phyloP scores from a whole-genome alignment of 2,329 filamentous ascomycete genomes.

The Sporothrix pseudoabietina region DNA sequence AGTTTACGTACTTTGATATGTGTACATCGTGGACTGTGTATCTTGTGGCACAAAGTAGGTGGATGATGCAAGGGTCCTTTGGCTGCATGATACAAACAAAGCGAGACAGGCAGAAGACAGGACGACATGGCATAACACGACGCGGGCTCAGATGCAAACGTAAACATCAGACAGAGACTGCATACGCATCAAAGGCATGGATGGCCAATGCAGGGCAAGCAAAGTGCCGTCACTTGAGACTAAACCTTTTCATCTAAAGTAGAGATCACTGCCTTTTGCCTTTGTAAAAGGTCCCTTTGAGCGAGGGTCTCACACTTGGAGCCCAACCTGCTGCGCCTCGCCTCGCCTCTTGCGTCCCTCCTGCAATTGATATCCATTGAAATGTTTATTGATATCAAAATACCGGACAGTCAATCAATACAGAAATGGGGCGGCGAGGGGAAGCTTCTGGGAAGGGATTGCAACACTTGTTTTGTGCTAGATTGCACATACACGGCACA shows the following conservation, averaged over 20 bases:
- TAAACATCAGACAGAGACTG: slow-evolving; percentile 2
- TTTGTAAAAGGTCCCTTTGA: background rate
- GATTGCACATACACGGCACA: slow-evolving; percentile 21
- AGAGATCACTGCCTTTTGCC: background rate
- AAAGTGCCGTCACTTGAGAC: slow-evolving; percentile 27
- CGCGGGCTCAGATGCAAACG: slow-evolving; percentile 10
- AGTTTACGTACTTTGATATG: background rate
- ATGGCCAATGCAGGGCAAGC: background rate
- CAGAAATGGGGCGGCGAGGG: background rate
- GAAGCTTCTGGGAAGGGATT: background rate
- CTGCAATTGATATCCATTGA: background rate
- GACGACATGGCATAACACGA: background rate
- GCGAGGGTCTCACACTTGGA: background rate
- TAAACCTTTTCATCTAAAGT: slow-evolving; percentile 20
- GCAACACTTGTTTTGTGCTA: slow-evolving; percentile 8
- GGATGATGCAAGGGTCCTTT: background rate
- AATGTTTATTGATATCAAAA: background rate
- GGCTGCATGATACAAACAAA: slow-evolving; percentile 15
- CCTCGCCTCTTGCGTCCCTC: background rate
- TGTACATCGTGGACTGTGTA: background rate
- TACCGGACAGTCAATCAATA: slow-evolving; percentile 2
- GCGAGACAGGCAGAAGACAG: background rate
- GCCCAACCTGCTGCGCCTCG: background rate
- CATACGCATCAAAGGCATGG: background rate
- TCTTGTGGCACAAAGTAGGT: background rate